These are phyloP conservation scores for Zygnema circumcarinatum DNA, from an alignment of 139 green algal genomes.

Conservation along the genomic window DNA sequence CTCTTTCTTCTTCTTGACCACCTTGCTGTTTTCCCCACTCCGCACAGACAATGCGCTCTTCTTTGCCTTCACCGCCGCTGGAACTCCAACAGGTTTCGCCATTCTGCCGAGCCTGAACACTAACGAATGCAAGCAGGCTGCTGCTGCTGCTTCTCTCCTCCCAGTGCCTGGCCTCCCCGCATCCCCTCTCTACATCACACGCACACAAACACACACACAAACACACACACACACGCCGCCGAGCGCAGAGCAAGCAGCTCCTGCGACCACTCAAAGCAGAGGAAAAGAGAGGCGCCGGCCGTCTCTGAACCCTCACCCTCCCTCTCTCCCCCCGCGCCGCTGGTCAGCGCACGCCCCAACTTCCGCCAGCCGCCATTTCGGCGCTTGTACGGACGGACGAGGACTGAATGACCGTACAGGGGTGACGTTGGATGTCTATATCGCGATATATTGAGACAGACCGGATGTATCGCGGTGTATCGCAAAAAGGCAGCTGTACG, in stretches of 20 bases:
- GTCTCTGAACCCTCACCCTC: neutral
- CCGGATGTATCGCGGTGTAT: neutral
- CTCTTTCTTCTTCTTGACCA: conserved; percentile 25
- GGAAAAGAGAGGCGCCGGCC: too few species aligned
- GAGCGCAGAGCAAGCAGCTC: too few species aligned
- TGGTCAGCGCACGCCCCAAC: too few species aligned
- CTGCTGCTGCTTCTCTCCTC: too few species aligned
- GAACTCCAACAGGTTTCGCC: neutral
- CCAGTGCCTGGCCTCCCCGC: too few species aligned
- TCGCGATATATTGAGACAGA: neutral
- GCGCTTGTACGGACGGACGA: neutral
- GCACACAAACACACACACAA: neutral
- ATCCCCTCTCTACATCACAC: neutral
- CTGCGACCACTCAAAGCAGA: too few species aligned
- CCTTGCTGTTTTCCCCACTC: conserved; percentile 11
- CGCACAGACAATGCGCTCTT: neutral
- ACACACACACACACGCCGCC: too few species aligned
- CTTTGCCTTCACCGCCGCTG: neutral
- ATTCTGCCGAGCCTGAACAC: neutral
- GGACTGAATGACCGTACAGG: neutral
- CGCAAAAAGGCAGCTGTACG: neutral
- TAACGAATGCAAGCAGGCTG: neutral
- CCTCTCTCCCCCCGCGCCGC: neutral
- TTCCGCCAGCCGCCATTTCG: neutral
- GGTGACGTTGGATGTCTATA: neutral